Base-by-base conservation (phyloP, 768 basidiomycete genomes). In the Sarcodon aspratus region DNA sequence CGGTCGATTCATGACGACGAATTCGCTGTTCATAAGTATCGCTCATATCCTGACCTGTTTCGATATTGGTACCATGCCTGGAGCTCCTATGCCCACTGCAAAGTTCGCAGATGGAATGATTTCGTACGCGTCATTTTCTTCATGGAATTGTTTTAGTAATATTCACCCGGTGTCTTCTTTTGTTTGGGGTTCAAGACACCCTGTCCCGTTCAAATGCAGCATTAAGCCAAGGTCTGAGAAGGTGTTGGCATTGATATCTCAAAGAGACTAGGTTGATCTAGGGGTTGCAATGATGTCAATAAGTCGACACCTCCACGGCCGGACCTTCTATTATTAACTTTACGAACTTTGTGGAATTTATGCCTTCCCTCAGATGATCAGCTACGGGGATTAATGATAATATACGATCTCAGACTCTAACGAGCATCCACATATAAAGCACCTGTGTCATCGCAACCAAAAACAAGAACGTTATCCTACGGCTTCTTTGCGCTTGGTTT, bases 391-490 rank as follows among this genome's bases (percentile, higher is more conserved):
- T 27, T 27, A 27, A 27, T 27, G 21, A 27, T 27, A 27, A 27
- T 27, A 27, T 27, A 27, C 5, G 21, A 27, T 27, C 21, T 57
- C 48, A 78, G n/a, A 82, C 79, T 40, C 87, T 70, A 17, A 89
- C 84, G 46, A 97, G 64, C 52, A 87, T 74, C 32, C 78, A 75
- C 93, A 96, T 97, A 61, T 89, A 94, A 13, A 88, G 54, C 6
- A 90, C 68, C 68, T 97, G 94, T 17, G 73, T 68, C 36, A 86
- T 76, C 3, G 92, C 92, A 52, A 93, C 80, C 15, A 88, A 67
- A 62, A 98, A 88, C 45, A 98, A 69, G 68, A 97, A 96, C 34
- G 85, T 81, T 51, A 96, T 88, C 43, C 93, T 71, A 33, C 88
- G 70, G n/a, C 84, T 77, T 12, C 93, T 76, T 54, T 91, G 87